Evolutionary conservation across 2,329 filamentous ascomycete species (phyloP).

Genomic region (Colletotrichum simmondsii): DNA sequence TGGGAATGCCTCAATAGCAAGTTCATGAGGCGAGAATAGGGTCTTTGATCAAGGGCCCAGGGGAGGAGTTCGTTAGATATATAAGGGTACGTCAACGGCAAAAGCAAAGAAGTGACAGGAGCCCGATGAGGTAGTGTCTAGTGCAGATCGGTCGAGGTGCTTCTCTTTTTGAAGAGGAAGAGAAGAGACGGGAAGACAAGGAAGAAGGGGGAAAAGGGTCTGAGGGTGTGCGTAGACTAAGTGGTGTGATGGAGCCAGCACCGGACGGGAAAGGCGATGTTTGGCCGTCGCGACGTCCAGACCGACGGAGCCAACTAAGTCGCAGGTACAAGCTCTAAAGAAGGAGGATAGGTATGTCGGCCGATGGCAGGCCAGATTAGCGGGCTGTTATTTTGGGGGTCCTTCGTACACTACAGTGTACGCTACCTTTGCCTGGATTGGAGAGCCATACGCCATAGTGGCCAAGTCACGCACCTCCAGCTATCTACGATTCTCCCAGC

Average conservation of each 20-base stretch:
- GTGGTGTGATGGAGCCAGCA: slow-evolving; percentile 33
- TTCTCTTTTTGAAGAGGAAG: slow-evolving; percentile 25
- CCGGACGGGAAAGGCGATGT: slow-evolving; percentile 20
- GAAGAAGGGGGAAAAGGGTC: slow-evolving; percentile 21
- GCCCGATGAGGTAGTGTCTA: slow-evolving; percentile 24
- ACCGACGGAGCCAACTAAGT: slow-evolving; percentile 8
- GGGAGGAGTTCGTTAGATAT: slow-evolving; percentile 25
- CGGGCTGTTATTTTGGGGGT: slow-evolving; percentile 15
- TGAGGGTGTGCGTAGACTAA: slow-evolving; percentile 9
- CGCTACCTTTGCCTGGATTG: not conserved
- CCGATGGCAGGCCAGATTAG: slow-evolving; percentile 27
- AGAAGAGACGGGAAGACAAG: slow-evolving; percentile 33
- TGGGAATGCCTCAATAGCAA: slow-evolving; percentile 52
- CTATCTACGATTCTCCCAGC: not conserved
- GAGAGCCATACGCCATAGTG: slow-evolving; percentile 27
- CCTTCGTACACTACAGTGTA: not conserved
- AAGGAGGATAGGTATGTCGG: not conserved
- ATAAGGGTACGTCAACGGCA: slow-evolving; percentile 28
- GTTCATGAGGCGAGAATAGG: slow-evolving; percentile 45
- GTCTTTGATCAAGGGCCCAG: slow-evolving; percentile 20
- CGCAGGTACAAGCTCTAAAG: slow-evolving; percentile 20
- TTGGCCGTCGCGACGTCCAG: slow-evolving; percentile 10
- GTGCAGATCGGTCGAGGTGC: slow-evolving; percentile 18
- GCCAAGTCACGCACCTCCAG: slow-evolving; percentile 6
- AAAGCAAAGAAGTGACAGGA: slow-evolving; percentile 15